Evolutionary conservation across 176 grass and related monocot genomes (phyloP), one percentile per base, ranked within the genome.

Genomic region (Pontederia crassipes): DNA sequence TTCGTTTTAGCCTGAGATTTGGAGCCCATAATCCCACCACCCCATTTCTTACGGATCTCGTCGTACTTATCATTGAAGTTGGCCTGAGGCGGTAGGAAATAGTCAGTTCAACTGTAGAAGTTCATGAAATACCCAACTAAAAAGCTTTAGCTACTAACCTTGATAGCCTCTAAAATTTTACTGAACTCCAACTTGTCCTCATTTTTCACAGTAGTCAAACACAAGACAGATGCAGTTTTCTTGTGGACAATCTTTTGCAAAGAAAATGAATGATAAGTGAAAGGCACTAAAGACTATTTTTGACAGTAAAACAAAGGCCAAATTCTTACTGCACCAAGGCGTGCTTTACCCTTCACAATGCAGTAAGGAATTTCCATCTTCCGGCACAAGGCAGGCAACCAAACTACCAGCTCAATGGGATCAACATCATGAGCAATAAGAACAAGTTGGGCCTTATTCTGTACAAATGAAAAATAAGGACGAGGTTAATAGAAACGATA

Each of bases 101-200:
- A 66, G 12, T 28, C 48, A 1, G 9, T 1, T 0, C 53, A 8
- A 27, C 15, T 9, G 46, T 0, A 12, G 40, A 24, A 9, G 50
- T 20, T 18, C 20, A 24, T 24, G 20, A 24, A 24, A 0, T 9
- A 11, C 7, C 13, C 11, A 16, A 12, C 4, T 10, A 46, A 24
- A 24, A 24, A 14, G 12, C 28, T 10, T 10, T 24, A 1, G 4
- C 15, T 1, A 49, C 20, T 10, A 32, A 83, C 85, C 80, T 88
- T 88, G 12, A 88, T 88, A 46, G 77, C 85, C 77, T 88, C 85
- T 69, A 88, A 77, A 58, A 88, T 83, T 77, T 88, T 88, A 77
- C 85, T 88, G 73, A 88, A 88, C 45, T 88, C 85, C 69, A 88
- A 76, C 48, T 88, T 88, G 61, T 88, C 85, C 73, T 88, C 85